These are phyloP conservation scores for Coniferiporia weirii DNA, from an alignment of 1,284 basidiomycete species.

Conservation along the genomic window DNA sequence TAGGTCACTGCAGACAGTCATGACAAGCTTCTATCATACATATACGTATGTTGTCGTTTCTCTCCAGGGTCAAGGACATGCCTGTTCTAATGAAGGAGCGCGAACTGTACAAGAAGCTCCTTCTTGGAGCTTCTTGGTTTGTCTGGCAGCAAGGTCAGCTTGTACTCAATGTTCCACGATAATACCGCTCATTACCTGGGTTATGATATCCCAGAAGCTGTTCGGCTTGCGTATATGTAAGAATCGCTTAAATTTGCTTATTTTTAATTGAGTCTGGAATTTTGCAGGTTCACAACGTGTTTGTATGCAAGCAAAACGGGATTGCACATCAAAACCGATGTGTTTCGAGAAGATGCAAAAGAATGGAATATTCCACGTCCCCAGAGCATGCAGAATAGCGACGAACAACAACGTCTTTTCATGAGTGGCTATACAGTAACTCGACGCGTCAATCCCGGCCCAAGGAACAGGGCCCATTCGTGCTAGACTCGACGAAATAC, in stretches of 20 bases:
- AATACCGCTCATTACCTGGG: constrained; percentile 46
- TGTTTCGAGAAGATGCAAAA: constrained; percentile 33
- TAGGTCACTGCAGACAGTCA: constrained; percentile 52
- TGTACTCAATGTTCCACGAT: constrained; percentile 61
- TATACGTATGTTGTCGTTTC: constrained; percentile 47
- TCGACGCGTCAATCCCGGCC: constrained; percentile 2
- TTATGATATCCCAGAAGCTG: constrained; percentile 39
- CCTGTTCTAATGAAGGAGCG: neutral
- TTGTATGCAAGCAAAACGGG: constrained; percentile 57
- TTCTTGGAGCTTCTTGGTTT: constrained; percentile 52
- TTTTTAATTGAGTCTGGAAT: neutral
- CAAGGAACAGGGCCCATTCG: constrained; percentile 19
- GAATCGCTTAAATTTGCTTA: constrained; percentile 19
- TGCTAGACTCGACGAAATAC: constrained; percentile 28
- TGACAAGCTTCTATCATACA: constrained; percentile 36
- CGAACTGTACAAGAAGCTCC: constrained; percentile 26
- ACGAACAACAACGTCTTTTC: neutral
- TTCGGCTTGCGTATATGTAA: constrained; percentile 63
- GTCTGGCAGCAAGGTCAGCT: constrained; percentile 45
- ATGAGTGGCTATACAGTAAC: neutral
- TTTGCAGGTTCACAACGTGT: constrained; percentile 45
- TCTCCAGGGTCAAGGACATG: neutral
- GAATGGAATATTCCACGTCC: constrained; percentile 27
- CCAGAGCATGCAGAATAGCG: constrained; percentile 24
- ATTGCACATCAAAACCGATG: constrained; percentile 32